Evolutionary conservation across 1,284 basidiomycete genomes (phyloP), one percentile per base, ranked within the genome.

Genomic region (Naganishia cerealis): DNA sequence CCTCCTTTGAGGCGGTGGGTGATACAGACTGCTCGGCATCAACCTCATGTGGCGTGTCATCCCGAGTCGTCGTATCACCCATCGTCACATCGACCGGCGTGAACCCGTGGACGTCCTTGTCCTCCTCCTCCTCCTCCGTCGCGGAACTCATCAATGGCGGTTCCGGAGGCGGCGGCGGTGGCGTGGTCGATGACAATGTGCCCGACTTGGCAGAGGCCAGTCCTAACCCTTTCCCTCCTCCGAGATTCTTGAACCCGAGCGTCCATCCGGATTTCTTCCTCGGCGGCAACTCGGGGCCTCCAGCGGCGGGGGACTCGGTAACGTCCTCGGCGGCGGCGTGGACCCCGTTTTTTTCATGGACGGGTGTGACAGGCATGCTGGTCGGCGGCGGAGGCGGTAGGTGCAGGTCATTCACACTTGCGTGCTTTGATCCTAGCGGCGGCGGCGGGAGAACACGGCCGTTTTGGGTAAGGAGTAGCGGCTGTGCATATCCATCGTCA

Each of bases 401-500:
- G 29, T 2, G 29, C 6, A 33, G 29, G 6, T n/a, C 50, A 26
- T n/a, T 57, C 42, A 67, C 24, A n/a, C 55, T 58, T 1, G 43
- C 12, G 21, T 48, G 33, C n/a, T 54, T 61, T 12, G 50, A 29
- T 26, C 62, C n/a, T n/a, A n/a, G 54, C 33, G n/a, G 39, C 29
- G 33, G 59, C 21, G 56, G 46, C 53, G 54, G 50, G 3, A 46
- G 52, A 26, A 38, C 24, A 26, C 38, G 39, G 15, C 67, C 29
- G 5, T 36, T 69, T 43, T 26, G 70, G 59, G 18, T 66, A 10
- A 70, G 68, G 16, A 73, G 70, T 40, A 69, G 75, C 9, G n/a
- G n/a, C n/a, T n/a, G n/a, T n/a, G 79, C 77, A 10, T 58, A 53
- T 76, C 79, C 74, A 70, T 80, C 81, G 70, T 89, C 90, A 72